Evolutionary conservation across 1,284 basidiomycete genomes (phyloP), one percentile per base, ranked within the genome.

Genomic region (Ceraceosorus guamensis): DNA sequence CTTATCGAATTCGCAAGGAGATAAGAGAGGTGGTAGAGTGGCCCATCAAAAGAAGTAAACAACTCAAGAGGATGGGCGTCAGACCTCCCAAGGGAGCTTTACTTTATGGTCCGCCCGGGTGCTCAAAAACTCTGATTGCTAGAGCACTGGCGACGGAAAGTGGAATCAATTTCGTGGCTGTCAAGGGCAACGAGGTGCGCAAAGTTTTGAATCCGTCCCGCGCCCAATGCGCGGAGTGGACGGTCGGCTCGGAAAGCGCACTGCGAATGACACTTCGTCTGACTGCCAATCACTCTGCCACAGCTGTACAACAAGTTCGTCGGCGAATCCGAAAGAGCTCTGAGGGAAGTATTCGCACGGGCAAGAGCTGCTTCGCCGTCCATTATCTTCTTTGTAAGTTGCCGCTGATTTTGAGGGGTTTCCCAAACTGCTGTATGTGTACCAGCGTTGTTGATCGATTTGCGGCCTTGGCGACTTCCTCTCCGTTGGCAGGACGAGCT

Each of bases 21-120:
- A 65, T 72, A 16, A 67, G 63, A 24, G 68, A 75, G 51, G 61
- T 66, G 24, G 70, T 75, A 31, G 92, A 97, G 75, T 98, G 93
- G 95, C 95, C 95, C 0, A 78, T 97, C 41, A 80, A 85, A 39
- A 88, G 95, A 77, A 85, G 86, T 0, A 86, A 87, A 41, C 84
- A 88, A 3, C 97, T 99, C 73, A 81, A 82, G 61, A 82, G 92
- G 13, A 80, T 99, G 0, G 95, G 95, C 2, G 87, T 96, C 14
- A 82, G 82, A 46, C 87, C 93, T 2, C 91, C 93, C 0, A 85
- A 87, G 59, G 95, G 95, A 0, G 85, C 97, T 3, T 79, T 99
- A 47, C 79, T 98, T 14, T 98, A 96, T 77, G 95, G 95, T 1
- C 95, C 95, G 6, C 95, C 95, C 0, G 93, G 95, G 7, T 98